Conservation (phyloP, 176 grass and related monocot species). For the Oryza rufipogon region DNA sequence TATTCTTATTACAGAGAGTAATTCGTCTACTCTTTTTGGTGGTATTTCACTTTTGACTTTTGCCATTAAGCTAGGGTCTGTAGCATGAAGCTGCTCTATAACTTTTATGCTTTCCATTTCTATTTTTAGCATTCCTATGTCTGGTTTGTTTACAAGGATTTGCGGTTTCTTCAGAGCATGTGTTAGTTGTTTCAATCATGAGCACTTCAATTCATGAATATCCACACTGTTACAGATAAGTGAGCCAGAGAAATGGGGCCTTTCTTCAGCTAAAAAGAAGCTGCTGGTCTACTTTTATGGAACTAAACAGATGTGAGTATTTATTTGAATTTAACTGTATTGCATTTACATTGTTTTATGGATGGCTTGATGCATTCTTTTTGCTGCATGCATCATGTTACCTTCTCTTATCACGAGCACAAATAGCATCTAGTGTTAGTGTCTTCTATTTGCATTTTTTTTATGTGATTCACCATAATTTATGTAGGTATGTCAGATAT, state of each 20-base stretch:
- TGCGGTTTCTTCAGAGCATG: background rate
- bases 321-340: conserved; percentile 36
- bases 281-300: conserved; percentile 96
- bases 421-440: background rate
- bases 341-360: conserved; percentile 9
- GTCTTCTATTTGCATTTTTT: conserved; percentile 8
- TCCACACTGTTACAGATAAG: conserved; percentile 67
- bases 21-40: background rate
- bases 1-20: conserved; percentile 8
- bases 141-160: conserved; percentile 3
- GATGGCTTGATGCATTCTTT: conserved; percentile 13
- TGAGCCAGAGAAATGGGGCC: conserved; percentile 83
- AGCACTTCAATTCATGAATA: conserved; percentile 40
- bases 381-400: conserved; percentile 34
- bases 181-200: conserved; percentile 19
- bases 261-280: conserved; percentile 69
- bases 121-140: conserved; percentile 18
- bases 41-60: background rate
- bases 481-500: background rate
- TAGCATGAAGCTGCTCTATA: conserved; percentile 15
- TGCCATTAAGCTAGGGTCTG: conserved; percentile 26
- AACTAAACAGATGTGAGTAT: conserved; percentile 96
- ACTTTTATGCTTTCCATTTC: background rate
- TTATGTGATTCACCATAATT: conserved; percentile 13
- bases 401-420: conserved; percentile 22